Conservation (phyloP, 1,284 basidiomycete species). For the Apiotrichum akiyoshidainum region DNA sequence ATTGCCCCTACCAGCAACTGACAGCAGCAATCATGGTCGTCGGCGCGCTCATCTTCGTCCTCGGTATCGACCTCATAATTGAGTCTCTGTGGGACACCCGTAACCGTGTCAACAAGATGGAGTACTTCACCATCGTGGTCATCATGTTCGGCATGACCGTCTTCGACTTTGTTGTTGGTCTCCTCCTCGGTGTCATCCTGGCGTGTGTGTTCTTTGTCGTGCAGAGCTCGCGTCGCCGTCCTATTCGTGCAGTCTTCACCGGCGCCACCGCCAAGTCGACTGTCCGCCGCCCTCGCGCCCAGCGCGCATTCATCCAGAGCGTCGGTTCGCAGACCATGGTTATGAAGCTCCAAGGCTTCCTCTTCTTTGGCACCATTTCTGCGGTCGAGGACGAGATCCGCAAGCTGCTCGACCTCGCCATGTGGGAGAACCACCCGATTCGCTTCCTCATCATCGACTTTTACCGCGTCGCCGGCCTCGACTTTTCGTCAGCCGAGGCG, state of each 20-base stretch:
- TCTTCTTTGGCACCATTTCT: conserved; percentile 95
- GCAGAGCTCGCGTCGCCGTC: conserved; percentile 77
- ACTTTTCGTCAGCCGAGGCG: conserved; percentile 92
- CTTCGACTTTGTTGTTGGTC: conserved; percentile 92
- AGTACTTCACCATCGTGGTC: conserved; percentile 57
- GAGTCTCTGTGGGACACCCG: conserved; percentile 96
- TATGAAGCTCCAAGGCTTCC: conserved; percentile 75
- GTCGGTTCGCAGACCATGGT: conserved; percentile 90
- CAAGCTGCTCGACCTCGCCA: conserved; percentile 68
- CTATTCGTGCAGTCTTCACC: conserved; percentile 75
- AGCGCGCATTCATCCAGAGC: conserved; percentile 83
- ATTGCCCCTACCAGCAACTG: background rate
- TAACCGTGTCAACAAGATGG: conserved; percentile 72
- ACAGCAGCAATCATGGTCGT: conserved; percentile 77
- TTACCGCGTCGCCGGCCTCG: conserved; percentile 79
- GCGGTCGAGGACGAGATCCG: conserved; percentile 68
- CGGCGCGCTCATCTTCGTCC: conserved; percentile 87
- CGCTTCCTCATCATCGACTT: conserved; percentile 87
- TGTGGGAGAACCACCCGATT: conserved; percentile 76
- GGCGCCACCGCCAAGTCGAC: conserved; percentile 82
- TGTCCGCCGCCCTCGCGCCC: conserved; percentile 81
- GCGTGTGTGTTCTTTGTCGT: conserved; percentile 96
- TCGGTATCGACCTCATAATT: conserved; percentile 90
- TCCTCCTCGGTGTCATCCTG: conserved; percentile 85
- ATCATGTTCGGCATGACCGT: conserved; percentile 82